Conservation (phyloP, 2,329 filamentous ascomycete genomes). For the Truncatella angustata region DNA sequence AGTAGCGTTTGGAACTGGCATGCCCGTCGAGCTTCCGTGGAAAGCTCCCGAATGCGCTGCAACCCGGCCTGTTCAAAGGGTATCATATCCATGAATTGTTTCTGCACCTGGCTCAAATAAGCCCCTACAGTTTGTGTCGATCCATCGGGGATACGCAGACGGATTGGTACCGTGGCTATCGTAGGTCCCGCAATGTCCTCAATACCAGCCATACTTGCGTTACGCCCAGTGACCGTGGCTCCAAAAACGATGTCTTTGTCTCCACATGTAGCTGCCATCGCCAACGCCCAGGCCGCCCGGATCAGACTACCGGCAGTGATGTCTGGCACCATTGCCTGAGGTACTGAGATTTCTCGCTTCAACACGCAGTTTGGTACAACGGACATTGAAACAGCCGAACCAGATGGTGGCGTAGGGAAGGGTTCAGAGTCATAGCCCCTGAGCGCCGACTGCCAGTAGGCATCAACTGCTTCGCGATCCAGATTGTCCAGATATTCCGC, state of each 20-base stretch:
- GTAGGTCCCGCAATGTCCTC: conserved; percentile 21
- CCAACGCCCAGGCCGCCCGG: background rate
- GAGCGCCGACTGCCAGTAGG: too few relatives aligned
- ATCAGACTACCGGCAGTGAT: background rate
- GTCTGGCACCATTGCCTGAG: too few relatives aligned
- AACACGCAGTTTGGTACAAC: too few relatives aligned
- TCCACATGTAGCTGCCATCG: background rate
- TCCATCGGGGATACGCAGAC: conserved; percentile 30
- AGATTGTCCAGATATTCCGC: too few relatives aligned
- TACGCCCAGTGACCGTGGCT: conserved; percentile 15
- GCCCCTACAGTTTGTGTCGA: background rate
- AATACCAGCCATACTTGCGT: conserved; percentile 12
- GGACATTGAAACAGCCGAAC: too few relatives aligned
- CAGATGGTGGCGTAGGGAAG: too few relatives aligned
- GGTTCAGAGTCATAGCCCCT: too few relatives aligned
- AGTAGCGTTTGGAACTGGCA: conserved; percentile 10
- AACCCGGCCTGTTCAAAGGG: conserved; percentile 8
- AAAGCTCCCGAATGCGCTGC: conserved; percentile 1
- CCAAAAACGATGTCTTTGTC: background rate
- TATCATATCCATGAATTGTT: background rate
- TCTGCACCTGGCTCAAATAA: background rate
- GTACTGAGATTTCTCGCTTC: too few relatives aligned
- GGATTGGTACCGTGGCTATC: conserved; percentile 41
- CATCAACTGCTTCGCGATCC: too few relatives aligned
- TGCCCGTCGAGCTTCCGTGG: background rate